Evolutionary conservation across 768 basidiomycete genomes (phyloP).

Genomic region (Tulasnella sp.): DNA sequence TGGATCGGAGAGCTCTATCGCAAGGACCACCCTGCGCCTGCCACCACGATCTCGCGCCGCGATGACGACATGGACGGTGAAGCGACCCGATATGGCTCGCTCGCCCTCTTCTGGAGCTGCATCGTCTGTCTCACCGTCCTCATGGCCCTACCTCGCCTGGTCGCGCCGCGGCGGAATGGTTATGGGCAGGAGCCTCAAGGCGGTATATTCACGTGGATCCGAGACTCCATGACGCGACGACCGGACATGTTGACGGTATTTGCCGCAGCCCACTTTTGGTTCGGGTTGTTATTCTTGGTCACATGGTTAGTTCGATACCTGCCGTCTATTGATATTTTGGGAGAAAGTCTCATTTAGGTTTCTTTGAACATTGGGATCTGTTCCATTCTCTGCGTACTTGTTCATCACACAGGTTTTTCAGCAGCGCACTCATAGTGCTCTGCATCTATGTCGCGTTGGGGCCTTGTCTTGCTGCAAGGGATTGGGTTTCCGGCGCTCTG

Average conservation of each 20-base stretch:
- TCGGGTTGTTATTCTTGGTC: background rate
- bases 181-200: background rate
- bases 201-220: background rate
- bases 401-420: background rate
- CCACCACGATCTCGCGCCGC: background rate
- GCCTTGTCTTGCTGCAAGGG: background rate
- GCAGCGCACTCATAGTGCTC: background rate
- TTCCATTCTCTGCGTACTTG: background rate
- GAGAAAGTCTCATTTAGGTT: too few species aligned
- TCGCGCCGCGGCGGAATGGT: background rate
- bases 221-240: background rate
- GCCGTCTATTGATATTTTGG: too few species aligned
- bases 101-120: background rate
- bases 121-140: background rate
- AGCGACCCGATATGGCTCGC: conserved; percentile 1
- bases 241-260: background rate
- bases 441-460: background rate
- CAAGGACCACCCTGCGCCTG: background rate
- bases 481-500: background rate
- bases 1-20: conserved; percentile 7
- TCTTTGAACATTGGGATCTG: too few species aligned
- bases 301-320: background rate
- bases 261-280: background rate
- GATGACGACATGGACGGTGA: background rate
- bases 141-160: background rate